Evolutionary conservation across 176 grass and related monocot species (phyloP).

Genomic region (Bromus sterilis): DNA sequence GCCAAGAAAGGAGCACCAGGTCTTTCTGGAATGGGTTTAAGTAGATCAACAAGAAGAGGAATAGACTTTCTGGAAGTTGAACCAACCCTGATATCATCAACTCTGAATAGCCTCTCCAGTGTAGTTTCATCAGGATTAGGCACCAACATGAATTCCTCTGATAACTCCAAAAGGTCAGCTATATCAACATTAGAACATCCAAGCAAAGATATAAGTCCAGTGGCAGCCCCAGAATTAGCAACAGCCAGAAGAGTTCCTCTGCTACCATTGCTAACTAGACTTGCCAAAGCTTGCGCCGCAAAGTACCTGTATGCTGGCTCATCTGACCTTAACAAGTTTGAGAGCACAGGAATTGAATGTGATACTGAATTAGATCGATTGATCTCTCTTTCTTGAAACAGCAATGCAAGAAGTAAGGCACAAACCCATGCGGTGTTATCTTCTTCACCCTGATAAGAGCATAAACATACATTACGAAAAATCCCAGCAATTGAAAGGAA

Average conservation of each 20-base stretch:
- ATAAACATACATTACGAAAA: slow-evolving; percentile 4
- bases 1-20: slow-evolving; percentile 97
- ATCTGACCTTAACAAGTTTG: slow-evolving; percentile 90
- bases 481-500: not conserved
- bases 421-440: slow-evolving; percentile 94
- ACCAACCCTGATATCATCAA: slow-evolving; percentile 93
- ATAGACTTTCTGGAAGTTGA: slow-evolving; percentile 92
- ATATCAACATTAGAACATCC: slow-evolving; percentile 94
- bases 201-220: slow-evolving; percentile 91
- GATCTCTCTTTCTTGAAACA: slow-evolving; percentile 95
- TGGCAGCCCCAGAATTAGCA: slow-evolving; percentile 90
- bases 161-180: slow-evolving; percentile 87
- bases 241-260: slow-evolving; percentile 95
- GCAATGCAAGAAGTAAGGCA: slow-evolving; percentile 77
- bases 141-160: slow-evolving; percentile 87
- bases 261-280: slow-evolving; percentile 87
- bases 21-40: slow-evolving; percentile 98
- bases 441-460: slow-evolving; percentile 78
- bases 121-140: slow-evolving; percentile 86
- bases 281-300: slow-evolving; percentile 91
- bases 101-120: slow-evolving; percentile 88
- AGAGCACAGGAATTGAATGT: slow-evolving; percentile 87
- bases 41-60: slow-evolving; percentile 94
- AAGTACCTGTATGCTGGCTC: slow-evolving; percentile 93
- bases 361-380: slow-evolving; percentile 69